These are phyloP conservation scores for Colletotrichum australisinense DNA, from an alignment of 2,329 filamentous ascomycete species.

Conservation along the genomic window DNA sequence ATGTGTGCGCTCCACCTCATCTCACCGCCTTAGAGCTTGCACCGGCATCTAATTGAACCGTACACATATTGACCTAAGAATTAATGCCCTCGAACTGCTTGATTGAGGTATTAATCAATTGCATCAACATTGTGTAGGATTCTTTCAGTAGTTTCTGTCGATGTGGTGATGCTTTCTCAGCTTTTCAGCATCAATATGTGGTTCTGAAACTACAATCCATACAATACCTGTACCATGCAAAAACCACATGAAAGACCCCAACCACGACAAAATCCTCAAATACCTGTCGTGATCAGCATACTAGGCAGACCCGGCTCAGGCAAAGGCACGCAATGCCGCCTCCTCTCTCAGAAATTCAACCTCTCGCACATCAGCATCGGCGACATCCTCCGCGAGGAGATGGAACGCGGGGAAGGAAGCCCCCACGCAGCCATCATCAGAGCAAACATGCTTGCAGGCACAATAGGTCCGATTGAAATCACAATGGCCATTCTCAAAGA, in stretches of 20 bases:
- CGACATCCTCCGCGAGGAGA: not conserved
- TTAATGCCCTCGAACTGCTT: no score
- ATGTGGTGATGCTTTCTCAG: no score
- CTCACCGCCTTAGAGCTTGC: no score
- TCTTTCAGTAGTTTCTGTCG: no score
- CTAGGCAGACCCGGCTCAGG: not conserved
- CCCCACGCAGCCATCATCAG: not conserved
- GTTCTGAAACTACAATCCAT: no score
- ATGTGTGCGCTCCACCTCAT: no score
- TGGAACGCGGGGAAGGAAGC: not conserved
- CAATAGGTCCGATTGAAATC: not conserved
- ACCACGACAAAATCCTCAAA: rapidly evolving
- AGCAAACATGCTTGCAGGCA: not conserved
- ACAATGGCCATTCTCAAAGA: not conserved
- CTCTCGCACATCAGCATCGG: not conserved
- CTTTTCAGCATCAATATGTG: no score
- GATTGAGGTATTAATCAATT: no score
- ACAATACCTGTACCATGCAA: not conserved
- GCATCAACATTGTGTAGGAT: no score
- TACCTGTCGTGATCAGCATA: not conserved
- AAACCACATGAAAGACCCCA: not conserved
- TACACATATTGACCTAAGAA: no score
- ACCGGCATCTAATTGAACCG: no score
- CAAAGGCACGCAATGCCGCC: not conserved
- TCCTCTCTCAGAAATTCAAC: not conserved